Conservation (phyloP, 1,284 basidiomycete species). For the Ganoderma resinaceum region DNA sequence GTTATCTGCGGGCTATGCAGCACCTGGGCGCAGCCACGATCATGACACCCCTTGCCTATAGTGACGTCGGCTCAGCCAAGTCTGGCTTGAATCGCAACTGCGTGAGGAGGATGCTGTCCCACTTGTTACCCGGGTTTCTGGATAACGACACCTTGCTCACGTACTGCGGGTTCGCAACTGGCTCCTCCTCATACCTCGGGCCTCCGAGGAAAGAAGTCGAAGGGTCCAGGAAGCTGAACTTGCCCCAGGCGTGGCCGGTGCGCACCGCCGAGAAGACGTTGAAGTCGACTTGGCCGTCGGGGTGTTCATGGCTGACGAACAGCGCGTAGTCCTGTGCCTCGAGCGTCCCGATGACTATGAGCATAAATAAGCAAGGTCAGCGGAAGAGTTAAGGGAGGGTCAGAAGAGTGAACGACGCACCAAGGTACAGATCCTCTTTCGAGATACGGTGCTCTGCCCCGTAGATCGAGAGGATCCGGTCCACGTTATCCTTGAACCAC, state of each 20-base stretch:
- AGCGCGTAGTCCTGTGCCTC: conserved; percentile 71
- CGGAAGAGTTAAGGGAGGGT: background rate
- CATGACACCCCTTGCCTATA: conserved; percentile 41
- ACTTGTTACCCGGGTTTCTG: conserved; percentile 30
- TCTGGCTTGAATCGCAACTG: conserved; percentile 64
- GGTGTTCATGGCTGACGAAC: conserved; percentile 73
- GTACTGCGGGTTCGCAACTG: conserved; percentile 17
- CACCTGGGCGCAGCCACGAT: background rate
- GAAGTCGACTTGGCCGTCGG: conserved; percentile 69
- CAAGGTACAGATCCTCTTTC: conserved; percentile 74
- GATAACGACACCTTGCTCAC: conserved; percentile 23
- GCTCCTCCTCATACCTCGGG: conserved; percentile 32
- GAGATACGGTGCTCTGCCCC: conserved; percentile 60
- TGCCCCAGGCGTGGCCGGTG: conserved; percentile 68
- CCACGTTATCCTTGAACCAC: conserved; percentile 78
- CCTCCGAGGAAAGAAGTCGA: conserved; percentile 43
- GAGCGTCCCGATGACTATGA: conserved; percentile 72
- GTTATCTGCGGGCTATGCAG: too few relatives aligned
- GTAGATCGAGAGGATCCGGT: conserved; percentile 65
- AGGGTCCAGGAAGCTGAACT: conserved; percentile 58
- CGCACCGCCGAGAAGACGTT: conserved; percentile 64
- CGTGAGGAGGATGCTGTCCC: conserved; percentile 58
- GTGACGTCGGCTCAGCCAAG: conserved; percentile 56
- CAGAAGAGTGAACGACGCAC: conserved; percentile 47
- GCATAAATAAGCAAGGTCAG: background rate